A percentile compares a stretch with the other conserved stretches of the same genome.
phyloP scores from a whole-genome alignment of 257 asterid species.

The Cynanchum wilfordii region DNA sequence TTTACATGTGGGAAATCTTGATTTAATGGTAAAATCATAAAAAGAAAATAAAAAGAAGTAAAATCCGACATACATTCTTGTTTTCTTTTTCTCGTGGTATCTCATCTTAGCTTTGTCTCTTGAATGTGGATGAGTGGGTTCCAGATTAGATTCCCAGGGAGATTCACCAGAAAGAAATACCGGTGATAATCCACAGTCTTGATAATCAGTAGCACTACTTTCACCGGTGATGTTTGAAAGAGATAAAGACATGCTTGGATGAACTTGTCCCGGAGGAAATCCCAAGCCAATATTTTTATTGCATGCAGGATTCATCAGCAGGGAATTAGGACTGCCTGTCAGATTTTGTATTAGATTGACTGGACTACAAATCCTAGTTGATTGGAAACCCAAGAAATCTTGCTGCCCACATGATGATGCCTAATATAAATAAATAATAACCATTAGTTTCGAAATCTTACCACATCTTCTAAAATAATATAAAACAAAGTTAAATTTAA shows the following conservation, averaged over 20 bases:
- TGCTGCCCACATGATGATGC: constrained; percentile 49
- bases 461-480: no score
- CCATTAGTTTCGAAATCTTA: neutral
- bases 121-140: constrained; percentile 49
- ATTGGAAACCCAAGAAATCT: constrained; percentile 41
- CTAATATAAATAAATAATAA: constrained; percentile 21
- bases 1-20: no score
- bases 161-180: constrained; percentile 44
- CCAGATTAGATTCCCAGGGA: constrained; percentile 54
- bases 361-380: constrained; percentile 29
- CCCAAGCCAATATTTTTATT: constrained; percentile 33
- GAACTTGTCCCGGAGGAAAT: constrained; percentile 43
- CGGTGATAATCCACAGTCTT: constrained; percentile 62
- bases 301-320: constrained; percentile 45
- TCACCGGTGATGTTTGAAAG: constrained; percentile 56
- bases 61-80: constrained; percentile 45
- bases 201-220: constrained; percentile 52
- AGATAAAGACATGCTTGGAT: constrained; percentile 40
- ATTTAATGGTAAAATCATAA: no score
- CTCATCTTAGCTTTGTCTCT: constrained; percentile 85
- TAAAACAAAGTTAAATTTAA: no score
- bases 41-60: no score
- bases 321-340: constrained; percentile 26
- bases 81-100: constrained; percentile 79
- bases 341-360: constrained; percentile 39